A percentile compares a stretch with the other conserved stretches of the same genome.
phyloP scores from a whole-genome alignment of 1,284 basidiomycete genomes.

The Sanghuangporus baumii region DNA sequence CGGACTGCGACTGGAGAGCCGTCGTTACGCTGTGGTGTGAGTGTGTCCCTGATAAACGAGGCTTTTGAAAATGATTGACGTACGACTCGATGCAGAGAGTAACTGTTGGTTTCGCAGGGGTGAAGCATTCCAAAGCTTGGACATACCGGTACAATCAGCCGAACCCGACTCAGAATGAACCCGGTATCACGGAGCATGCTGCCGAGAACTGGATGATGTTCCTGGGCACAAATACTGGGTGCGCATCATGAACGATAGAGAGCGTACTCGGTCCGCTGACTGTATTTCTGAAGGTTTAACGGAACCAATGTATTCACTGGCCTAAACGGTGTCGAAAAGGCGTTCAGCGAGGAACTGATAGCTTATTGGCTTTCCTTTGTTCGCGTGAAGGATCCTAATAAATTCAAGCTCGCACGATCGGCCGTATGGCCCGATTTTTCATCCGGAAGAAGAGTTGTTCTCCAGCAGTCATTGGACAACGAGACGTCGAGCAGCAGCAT shows the following conservation, averaged over 20 bases:
- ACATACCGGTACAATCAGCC: slow-evolving; percentile 54
- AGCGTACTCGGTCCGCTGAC: not conserved
- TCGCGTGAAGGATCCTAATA: slow-evolving; percentile 46
- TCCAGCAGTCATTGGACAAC: slow-evolving; percentile 36
- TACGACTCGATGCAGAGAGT: slow-evolving; percentile 32
- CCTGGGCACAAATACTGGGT: slow-evolving; percentile 54
- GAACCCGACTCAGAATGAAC: slow-evolving; percentile 35
- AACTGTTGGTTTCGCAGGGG: slow-evolving; percentile 39
- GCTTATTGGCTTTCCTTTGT: slow-evolving; percentile 61
- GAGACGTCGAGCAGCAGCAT: slow-evolving; percentile 34
- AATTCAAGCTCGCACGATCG: slow-evolving; percentile 41
- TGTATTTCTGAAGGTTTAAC: slow-evolving; percentile 33
- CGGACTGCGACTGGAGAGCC: slow-evolving; percentile 45
- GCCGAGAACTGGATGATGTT: slow-evolving; percentile 66
- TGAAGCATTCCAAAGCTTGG: slow-evolving; percentile 33
- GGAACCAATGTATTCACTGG: slow-evolving; percentile 37
- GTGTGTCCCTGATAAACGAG: slow-evolving; percentile 15
- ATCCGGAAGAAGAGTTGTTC: slow-evolving; percentile 31
- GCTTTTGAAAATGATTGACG: not conserved
- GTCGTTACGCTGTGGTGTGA: slow-evolving; percentile 44
- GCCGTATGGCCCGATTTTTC: slow-evolving; percentile 25
- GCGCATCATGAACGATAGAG: not conserved
- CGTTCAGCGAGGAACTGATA: slow-evolving; percentile 50
- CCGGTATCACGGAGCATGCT: slow-evolving; percentile 38
- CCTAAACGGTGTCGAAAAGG: slow-evolving; percentile 35